phyloP scores from a whole-genome alignment of 257 asterid species.

The Fraxinus excelsior region DNA sequence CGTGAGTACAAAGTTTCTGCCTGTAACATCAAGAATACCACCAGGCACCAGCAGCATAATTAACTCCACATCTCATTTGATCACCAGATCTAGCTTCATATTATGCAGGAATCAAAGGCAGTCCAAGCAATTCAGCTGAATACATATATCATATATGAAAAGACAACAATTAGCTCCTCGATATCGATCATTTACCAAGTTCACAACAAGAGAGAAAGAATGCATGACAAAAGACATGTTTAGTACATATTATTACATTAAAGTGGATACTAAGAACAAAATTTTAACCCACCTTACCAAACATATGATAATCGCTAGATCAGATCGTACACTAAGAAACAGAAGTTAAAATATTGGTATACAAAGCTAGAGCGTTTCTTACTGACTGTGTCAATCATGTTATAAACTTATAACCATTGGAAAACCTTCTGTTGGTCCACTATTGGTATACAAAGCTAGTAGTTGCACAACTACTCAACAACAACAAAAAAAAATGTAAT shows the following conservation, averaged over 20 bases:
- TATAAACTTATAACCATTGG: conserved; percentile 86
- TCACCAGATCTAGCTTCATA: conserved; percentile 44
- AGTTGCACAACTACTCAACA: too few relatives aligned
- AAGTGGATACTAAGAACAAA: too few relatives aligned
- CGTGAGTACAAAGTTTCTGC: conserved; percentile 72
- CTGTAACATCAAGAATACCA: conserved; percentile 80
- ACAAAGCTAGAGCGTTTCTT: neutral
- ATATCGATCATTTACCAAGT: too few relatives aligned
- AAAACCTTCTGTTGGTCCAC: conserved; percentile 78
- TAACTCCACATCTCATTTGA: conserved; percentile 66
- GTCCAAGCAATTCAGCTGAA: conserved; percentile 74
- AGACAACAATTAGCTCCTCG: too few relatives aligned
- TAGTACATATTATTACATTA: too few relatives aligned
- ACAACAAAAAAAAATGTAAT: too few relatives aligned
- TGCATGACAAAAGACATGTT: too few relatives aligned
- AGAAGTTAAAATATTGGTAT: neutral
- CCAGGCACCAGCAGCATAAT: conserved; percentile 92
- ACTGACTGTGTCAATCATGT: conserved; percentile 78
- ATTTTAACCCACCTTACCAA: too few relatives aligned
- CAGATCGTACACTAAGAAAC: too few relatives aligned
- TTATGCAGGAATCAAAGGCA: conserved; percentile 66
- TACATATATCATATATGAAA: neutral
- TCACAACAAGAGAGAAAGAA: too few relatives aligned
- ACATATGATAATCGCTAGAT: too few relatives aligned
- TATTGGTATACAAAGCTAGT: too few relatives aligned